These are phyloP conservation scores for Acanthamoeba triangularis DNA, from an alignment of 208 protist genomes.

Conservation along the genomic window DNA sequence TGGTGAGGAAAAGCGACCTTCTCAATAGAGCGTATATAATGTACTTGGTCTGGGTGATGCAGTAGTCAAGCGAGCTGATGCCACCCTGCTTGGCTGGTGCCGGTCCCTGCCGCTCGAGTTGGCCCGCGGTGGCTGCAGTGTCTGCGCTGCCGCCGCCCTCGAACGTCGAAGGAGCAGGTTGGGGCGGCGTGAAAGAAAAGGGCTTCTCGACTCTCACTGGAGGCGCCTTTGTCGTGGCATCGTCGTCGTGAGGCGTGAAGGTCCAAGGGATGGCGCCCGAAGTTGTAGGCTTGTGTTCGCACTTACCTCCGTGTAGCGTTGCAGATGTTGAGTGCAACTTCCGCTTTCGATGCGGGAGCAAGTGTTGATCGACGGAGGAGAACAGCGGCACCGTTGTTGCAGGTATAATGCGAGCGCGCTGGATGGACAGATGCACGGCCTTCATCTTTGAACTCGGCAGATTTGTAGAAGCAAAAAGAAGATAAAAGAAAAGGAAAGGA, in stretches of 20 bases:
- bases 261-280: slow-evolving; percentile 33
- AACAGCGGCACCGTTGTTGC: no score
- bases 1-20: neutral
- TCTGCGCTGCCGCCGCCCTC: neutral
- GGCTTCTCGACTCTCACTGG: neutral
- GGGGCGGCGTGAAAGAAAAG: neutral
- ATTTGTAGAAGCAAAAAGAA: neutral
- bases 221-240: neutral
- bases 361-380: neutral
- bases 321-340: neutral
- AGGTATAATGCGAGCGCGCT: neutral
- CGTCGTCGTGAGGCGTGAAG: slow-evolving; percentile 29
- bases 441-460: no score
- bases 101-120: neutral
- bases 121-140: neutral
- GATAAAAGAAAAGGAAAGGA: neutral
- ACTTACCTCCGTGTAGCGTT: neutral
- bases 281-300: neutral
- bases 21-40: neutral
- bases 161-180: neutral
- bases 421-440: no score
- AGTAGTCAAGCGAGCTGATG: slow-evolving; percentile 29
- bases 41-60: slow-evolving; percentile 29
- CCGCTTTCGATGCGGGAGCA: neutral
- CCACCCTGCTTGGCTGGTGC: slow-evolving; percentile 15